Conservation (phyloP, 2,329 filamentous ascomycete genomes). For the Orbilia blumenaviensis region DNA sequence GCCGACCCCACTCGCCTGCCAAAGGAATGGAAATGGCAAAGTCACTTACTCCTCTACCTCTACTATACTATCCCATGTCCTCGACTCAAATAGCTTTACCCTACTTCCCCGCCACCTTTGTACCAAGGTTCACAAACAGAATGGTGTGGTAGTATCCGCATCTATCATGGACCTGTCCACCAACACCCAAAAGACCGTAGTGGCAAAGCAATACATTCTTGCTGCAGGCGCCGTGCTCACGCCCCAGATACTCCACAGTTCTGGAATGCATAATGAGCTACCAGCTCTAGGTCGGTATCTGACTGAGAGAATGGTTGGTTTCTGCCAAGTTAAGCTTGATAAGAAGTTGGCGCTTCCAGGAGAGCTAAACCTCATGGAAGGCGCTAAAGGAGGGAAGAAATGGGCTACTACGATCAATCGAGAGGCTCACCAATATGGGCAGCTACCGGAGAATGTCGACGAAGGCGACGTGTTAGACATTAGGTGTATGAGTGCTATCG, state of each 20-base stretch:
- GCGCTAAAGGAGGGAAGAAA: slow-evolving; percentile 52
- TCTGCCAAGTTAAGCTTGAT: slow-evolving; percentile 58
- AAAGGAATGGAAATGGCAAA: slow-evolving; percentile 42
- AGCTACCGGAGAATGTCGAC: slow-evolving; percentile 55
- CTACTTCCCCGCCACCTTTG: slow-evolving; percentile 53
- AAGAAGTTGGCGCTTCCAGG: neutral
- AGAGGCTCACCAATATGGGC: slow-evolving; percentile 57
- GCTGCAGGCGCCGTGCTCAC: slow-evolving; percentile 58
- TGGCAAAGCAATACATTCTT: slow-evolving; percentile 57
- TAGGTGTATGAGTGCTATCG: slow-evolving; percentile 54
- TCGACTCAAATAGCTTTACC: slow-evolving; percentile 38
- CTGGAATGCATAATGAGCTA: slow-evolving; percentile 28
- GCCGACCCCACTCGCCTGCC: slow-evolving; percentile 55
- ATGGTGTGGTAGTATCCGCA: slow-evolving; percentile 11
- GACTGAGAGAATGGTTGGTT: slow-evolving; percentile 57
- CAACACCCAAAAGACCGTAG: slow-evolving; percentile 43
- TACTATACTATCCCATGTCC: slow-evolving; percentile 51
- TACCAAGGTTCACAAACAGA: slow-evolving; percentile 34
- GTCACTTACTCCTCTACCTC: slow-evolving; percentile 56
- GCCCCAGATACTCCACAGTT: slow-evolving; percentile 56
- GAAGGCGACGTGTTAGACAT: slow-evolving; percentile 56
- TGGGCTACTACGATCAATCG: slow-evolving; percentile 58
- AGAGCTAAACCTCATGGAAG: slow-evolving; percentile 52
- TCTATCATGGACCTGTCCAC: slow-evolving; percentile 50
- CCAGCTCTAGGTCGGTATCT: slow-evolving; percentile 56